Evolutionary conservation across 2,329 filamentous ascomycete genomes (phyloP), one percentile per base, ranked within the genome.

Genomic region (Fusarium odoratissimum): DNA sequence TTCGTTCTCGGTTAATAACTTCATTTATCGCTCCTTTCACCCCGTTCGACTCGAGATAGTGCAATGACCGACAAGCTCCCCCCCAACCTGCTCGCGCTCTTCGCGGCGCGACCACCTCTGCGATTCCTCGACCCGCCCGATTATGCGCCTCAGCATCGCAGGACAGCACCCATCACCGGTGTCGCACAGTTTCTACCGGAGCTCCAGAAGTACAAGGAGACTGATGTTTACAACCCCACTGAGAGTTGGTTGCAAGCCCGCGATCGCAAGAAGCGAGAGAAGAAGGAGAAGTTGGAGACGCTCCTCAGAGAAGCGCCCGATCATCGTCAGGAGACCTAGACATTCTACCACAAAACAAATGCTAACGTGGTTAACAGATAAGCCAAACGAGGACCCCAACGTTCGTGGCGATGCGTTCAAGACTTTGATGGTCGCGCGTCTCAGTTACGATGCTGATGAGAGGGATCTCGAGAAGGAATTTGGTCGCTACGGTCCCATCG

Each of bases 61-160:
- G 49, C 59, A 71, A 99, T 98, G 96, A 98, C 96, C 56, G 95
- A 98, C 88, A 96, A 97, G 84, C 92, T 99, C 25, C 95, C 96
- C 65, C 94, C 93, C 62, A 95, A 97, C 81, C 89, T 98, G 67
- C 89, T 98, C 78, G 93, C 93, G 83, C 93, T 98, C 76, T 99
- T 99, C 86, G 93, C 95, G 84, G 94, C 96, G 80, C 93, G 96
- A 67, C 96, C 96, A 77, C 93, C 95, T 67, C 86, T 98, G 80
- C 93, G 95, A 83, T 98, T 94, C 88, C 91, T 97, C 68, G 92
- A 93, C 68, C 93, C 95, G 11, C 87, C 89, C 76, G 95, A 98
- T 83, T 88, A 93, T 81, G 90, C 95, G 70, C 92, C 95, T 16
- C 94, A 96, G 83, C 90, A 95, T 75, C 92, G 94, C 77, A 91